These are phyloP conservation scores for Xylaria flabelliformis DNA, from an alignment of 495 filamentous ascomycete genomes.

Conservation along the genomic window DNA sequence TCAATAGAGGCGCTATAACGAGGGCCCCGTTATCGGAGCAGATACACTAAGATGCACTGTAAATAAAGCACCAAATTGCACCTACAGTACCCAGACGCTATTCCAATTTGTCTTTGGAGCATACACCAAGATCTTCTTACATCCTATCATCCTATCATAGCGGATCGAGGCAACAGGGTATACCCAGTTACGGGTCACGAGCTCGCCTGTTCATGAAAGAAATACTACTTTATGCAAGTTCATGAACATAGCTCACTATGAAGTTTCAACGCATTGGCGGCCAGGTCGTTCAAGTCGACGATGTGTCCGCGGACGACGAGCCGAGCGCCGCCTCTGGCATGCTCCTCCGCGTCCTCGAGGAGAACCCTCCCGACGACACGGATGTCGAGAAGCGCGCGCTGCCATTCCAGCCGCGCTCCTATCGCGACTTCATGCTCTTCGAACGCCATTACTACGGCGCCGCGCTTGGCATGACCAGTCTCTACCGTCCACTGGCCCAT, in stretches of 20 bases:
- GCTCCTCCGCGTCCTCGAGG: conserved; percentile 21
- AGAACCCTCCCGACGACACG: conserved; percentile 14
- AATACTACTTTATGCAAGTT: too few relatives aligned
- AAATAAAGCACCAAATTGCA: too few relatives aligned
- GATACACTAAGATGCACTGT: too few relatives aligned
- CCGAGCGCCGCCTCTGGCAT: background rate
- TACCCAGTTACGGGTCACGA: too few relatives aligned
- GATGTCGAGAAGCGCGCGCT: conserved; percentile 20
- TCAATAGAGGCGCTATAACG: too few relatives aligned
- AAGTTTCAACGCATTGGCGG: conserved; percentile 18
- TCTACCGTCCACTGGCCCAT: conserved; percentile 16
- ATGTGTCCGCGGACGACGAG: background rate
- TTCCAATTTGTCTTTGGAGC: too few relatives aligned
- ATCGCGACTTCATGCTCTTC: conserved; percentile 32
- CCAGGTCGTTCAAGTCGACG: background rate
- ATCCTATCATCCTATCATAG: too few relatives aligned
- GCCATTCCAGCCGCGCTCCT: conserved; percentile 29
- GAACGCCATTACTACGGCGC: conserved; percentile 28
- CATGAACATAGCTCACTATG: conserved; percentile 3
- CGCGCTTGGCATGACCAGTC: conserved; percentile 27
- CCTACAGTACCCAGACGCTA: too few relatives aligned
- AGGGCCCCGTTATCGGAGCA: too few relatives aligned
- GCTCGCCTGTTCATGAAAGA: too few relatives aligned
- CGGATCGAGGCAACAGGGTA: too few relatives aligned
- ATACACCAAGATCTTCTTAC: too few relatives aligned